A percentile compares a stretch with the other conserved stretches of the same genome.
These are phyloP conservation scores for Cucurbita ficifolia DNA, from an alignment of 306 rosid species.

Conservation along the genomic window DNA sequence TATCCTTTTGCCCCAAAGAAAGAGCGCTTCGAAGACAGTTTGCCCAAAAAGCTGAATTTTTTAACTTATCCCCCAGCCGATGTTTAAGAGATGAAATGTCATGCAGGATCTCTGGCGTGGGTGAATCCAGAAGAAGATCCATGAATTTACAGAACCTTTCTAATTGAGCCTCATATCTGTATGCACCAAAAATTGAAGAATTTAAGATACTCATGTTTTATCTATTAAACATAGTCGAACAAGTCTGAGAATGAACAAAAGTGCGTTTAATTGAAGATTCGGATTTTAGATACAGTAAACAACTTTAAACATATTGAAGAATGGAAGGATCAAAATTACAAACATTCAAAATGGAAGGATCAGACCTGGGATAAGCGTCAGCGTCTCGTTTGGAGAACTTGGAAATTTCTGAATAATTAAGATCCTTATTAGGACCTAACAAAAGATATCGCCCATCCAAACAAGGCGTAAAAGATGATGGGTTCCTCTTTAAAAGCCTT, in stretches of 20 bases:
- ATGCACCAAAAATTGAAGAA: background rate
- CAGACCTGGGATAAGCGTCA: conserved; percentile 62
- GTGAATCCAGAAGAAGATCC: conserved; percentile 70
- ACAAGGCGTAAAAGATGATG: conserved; percentile 88
- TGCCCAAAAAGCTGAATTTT: conserved; percentile 75
- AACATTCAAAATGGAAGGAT: background rate
- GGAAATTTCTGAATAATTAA: conserved; percentile 64
- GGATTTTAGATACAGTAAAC: background rate
- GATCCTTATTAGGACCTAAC: conserved; percentile 48
- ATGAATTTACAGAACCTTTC: conserved; percentile 70
- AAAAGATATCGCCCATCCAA: conserved; percentile 83
- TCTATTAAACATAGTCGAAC: background rate
- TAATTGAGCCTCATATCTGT: conserved; percentile 73
- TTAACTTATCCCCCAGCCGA: conserved; percentile 48
- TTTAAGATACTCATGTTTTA: too few species aligned
- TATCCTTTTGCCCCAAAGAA: conserved; percentile 68
- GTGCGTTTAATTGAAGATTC: background rate
- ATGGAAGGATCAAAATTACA: background rate
- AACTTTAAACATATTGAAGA: background rate
- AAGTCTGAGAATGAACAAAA: background rate
- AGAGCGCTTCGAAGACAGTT: conserved; percentile 42
- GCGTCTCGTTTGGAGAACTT: conserved; percentile 73
- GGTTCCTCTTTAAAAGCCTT: conserved; percentile 67
- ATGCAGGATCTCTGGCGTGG: conserved; percentile 68
- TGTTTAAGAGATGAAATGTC: conserved; percentile 36